phyloP scores from a whole-genome alignment of 306 rosid species.

The Quillaja saponaria region DNA sequence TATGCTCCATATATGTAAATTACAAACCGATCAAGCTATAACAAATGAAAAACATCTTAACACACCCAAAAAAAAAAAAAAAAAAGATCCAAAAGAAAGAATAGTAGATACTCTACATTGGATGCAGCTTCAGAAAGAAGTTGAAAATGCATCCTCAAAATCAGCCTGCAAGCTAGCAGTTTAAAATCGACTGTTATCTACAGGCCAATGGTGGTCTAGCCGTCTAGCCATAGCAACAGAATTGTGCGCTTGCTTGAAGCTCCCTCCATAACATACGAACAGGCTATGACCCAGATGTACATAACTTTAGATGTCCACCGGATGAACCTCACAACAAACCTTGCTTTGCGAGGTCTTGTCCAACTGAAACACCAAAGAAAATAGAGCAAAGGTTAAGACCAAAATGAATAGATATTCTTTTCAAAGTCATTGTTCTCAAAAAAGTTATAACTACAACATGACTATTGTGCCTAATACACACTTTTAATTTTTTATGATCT shows the following conservation, averaged over 20 bases:
- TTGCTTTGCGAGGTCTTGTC: slow-evolving; percentile 45
- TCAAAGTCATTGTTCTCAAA: background rate
- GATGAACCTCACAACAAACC: slow-evolving; percentile 47
- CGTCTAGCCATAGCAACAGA: too few relatives aligned
- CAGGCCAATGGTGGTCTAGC: too few relatives aligned
- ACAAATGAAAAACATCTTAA: background rate
- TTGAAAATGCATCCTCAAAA: slow-evolving; percentile 13
- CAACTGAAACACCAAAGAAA: slow-evolving; percentile 50
- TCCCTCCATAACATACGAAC: too few relatives aligned
- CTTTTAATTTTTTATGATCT: too few relatives aligned
- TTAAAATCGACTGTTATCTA: too few relatives aligned
- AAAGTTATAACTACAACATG: slow-evolving; percentile 13
- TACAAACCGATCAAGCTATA: slow-evolving; percentile 25
- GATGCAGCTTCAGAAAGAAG: too few relatives aligned
- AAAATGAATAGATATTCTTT: background rate
- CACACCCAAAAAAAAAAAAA: too few relatives aligned
- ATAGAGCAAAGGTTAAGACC: background rate
- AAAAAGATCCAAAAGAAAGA: slow-evolving; percentile 10
- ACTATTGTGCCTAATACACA: background rate
- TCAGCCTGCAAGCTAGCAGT: slow-evolving; percentile 4
- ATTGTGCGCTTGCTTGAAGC: too few relatives aligned
- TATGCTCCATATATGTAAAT: background rate
- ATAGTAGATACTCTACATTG: slow-evolving; percentile 3
- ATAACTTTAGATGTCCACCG: too few relatives aligned
- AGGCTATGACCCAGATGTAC: too few relatives aligned